phyloP scores from a whole-genome alignment of 1,139 yeast species.

The Zhuliangozyma parablackwelliae region DNA sequence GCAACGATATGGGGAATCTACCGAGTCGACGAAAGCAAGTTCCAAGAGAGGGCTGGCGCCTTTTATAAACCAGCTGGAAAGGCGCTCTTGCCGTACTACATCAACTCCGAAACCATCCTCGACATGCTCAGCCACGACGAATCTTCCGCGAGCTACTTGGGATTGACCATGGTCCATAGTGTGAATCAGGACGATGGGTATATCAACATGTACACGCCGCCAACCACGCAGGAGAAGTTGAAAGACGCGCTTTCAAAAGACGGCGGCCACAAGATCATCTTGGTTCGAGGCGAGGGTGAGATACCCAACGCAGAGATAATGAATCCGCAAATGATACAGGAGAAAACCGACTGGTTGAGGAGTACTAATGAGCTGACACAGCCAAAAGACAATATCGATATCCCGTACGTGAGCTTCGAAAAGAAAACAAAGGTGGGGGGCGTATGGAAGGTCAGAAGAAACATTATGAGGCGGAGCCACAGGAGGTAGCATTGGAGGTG shows the following conservation, averaged over 20 bases:
- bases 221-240: constrained; percentile 10
- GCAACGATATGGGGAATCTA: constrained; percentile 52
- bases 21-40: constrained; percentile 15
- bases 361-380: constrained; percentile 9
- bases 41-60: background rate
- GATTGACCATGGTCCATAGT: constrained; percentile 59
- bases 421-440: constrained; percentile 50
- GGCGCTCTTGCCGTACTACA: no score
- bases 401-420: constrained; percentile 54
- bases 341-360: constrained; percentile 11
- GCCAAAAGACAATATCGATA: constrained; percentile 2
- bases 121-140: background rate
- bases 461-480: constrained; percentile 49
- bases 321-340: constrained; percentile 18
- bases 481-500: no score
- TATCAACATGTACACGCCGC: constrained; percentile 60
- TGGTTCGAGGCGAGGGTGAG: constrained; percentile 66
- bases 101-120: background rate
- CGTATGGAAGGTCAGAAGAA: constrained; percentile 59
- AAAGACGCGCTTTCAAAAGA: constrained; percentile 9
- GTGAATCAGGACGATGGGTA: constrained; percentile 37
- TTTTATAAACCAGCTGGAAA: background rate
- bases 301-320: constrained; percentile 33
- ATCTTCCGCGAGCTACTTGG: constrained; percentile 18
- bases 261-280: constrained; percentile 35